phyloP scores from a whole-genome alignment of 257 asterid species.

The Lycium barbarum region DNA sequence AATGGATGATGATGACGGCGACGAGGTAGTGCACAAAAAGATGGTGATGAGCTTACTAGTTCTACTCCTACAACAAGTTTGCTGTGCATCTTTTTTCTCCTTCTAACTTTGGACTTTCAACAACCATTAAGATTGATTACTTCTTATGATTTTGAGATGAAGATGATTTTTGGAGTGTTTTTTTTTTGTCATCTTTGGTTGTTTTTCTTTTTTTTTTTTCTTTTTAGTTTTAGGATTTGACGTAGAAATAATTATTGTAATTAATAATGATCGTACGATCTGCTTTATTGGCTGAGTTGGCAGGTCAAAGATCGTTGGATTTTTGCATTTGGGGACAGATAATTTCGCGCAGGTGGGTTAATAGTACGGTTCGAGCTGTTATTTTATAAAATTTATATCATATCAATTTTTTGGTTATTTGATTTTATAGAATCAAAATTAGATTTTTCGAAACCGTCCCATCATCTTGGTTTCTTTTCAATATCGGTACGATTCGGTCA shows the following conservation, averaged over 20 bases:
- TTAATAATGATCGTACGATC: background rate
- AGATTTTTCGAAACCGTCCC: too few species aligned
- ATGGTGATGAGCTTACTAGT: slow-evolving; percentile 33
- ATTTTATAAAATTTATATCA: too few species aligned
- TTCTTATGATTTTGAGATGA: background rate
- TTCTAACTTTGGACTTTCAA: background rate
- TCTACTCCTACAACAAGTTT: slow-evolving; percentile 20
- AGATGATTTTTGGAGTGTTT: background rate
- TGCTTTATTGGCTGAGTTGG: background rate
- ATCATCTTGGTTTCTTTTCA: too few species aligned
- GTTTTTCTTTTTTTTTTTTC: too few species aligned
- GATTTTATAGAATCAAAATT: too few species aligned
- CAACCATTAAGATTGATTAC: background rate
- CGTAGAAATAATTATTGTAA: background rate
- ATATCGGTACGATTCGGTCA: too few species aligned
- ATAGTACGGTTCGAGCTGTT: too few species aligned
- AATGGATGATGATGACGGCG: slow-evolving; percentile 42
- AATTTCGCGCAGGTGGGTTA: too few species aligned
- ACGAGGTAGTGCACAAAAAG: slow-evolving; percentile 36
- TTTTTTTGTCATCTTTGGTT: background rate
- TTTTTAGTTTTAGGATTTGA: background rate
- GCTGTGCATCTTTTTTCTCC: slow-evolving; percentile 1
- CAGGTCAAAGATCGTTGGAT: background rate
- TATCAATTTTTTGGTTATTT: too few species aligned
- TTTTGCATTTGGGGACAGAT: too few species aligned